Percentiles rank a stretch among this genome's conserved stretches.
These are phyloP conservation scores for Conticribra weissflogii DNA, from an alignment of 108 stramenopile genomes.

Conservation along the genomic window DNA sequence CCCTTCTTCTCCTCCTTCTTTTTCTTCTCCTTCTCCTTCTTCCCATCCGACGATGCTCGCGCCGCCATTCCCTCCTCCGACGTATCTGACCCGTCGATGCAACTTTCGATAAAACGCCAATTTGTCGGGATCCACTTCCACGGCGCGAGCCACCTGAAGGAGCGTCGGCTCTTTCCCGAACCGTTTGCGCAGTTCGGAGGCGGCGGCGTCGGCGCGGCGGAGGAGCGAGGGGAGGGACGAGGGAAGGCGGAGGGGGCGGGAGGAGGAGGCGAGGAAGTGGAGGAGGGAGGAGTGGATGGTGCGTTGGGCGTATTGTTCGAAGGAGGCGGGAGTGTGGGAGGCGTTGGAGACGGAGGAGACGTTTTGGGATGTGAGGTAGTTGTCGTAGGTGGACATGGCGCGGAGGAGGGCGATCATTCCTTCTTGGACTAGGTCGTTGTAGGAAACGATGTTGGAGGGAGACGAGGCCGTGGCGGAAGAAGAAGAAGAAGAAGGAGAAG, in stretches of 20 bases:
- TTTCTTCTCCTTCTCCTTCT: no score
- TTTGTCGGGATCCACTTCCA: conserved; percentile 10
- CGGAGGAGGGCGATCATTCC: conserved; percentile 64
- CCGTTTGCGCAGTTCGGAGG: background rate
- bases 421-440: conserved; percentile 66
- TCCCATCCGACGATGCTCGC: no score
- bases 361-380: conserved; percentile 15
- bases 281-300: conserved; percentile 39
- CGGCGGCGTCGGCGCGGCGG: conserved; percentile 21
- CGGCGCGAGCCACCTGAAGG: conserved; percentile 21
- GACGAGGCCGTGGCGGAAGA: background rate
- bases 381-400: conserved; percentile 49
- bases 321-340: conserved; percentile 8
- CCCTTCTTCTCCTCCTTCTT: no score
- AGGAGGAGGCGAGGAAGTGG: conserved; percentile 22
- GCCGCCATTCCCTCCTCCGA: no score
- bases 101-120: conserved; percentile 35
- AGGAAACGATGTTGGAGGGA: conserved; percentile 17
- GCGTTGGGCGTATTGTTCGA: conserved; percentile 58
- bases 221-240: conserved; percentile 33
- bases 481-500: background rate
- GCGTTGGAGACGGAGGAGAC: background rate
- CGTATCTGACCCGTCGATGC: no score
- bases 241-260: conserved; percentile 27
- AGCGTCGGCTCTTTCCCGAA: conserved; percentile 24